Conservation (phyloP, 352 stramenopile genomes). For the Pythium guiyangense region DNA sequence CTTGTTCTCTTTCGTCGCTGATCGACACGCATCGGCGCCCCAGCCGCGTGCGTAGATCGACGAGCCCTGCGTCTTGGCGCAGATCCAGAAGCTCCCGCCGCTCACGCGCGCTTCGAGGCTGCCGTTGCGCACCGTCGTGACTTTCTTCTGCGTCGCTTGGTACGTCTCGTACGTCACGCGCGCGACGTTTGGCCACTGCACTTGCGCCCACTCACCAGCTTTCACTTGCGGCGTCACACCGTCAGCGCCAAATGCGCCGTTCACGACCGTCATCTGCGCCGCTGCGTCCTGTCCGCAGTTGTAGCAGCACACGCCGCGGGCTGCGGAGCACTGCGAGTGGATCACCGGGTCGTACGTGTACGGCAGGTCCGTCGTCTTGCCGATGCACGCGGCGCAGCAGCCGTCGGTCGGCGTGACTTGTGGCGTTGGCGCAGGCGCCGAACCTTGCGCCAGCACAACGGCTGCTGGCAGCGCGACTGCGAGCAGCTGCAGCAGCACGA, state of each 20-base stretch:
- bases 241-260: conserved; percentile 37
- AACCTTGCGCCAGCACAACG: background rate
- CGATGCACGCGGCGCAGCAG: conserved; percentile 65
- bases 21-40: conserved; percentile 26
- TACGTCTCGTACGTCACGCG: conserved; percentile 38
- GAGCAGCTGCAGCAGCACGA: conserved; percentile 1
- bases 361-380: conserved; percentile 42
- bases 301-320: conserved; percentile 67
- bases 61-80: conserved; percentile 21
- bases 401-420: conserved; percentile 25
- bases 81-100: conserved; percentile 28
- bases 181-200: conserved; percentile 26
- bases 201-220: conserved; percentile 31
- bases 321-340: conserved; percentile 42
- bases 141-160: conserved; percentile 26
- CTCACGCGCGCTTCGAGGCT: conserved; percentile 22
- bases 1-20: conserved; percentile 14
- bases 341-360: conserved; percentile 72
- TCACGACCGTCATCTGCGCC: conserved; percentile 18
- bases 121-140: conserved; percentile 27
- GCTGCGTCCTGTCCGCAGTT: conserved; percentile 35
- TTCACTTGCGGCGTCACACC: conserved; percentile 49
- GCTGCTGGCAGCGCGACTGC: background rate
- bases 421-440: conserved; percentile 9
- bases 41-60: conserved; percentile 29